Percentiles rank a stretch among this genome's conserved stretches.
These are phyloP conservation scores for Phyllosticta ampelicida DNA, from an alignment of 2,329 filamentous ascomycete species.

Conservation along the genomic window DNA sequence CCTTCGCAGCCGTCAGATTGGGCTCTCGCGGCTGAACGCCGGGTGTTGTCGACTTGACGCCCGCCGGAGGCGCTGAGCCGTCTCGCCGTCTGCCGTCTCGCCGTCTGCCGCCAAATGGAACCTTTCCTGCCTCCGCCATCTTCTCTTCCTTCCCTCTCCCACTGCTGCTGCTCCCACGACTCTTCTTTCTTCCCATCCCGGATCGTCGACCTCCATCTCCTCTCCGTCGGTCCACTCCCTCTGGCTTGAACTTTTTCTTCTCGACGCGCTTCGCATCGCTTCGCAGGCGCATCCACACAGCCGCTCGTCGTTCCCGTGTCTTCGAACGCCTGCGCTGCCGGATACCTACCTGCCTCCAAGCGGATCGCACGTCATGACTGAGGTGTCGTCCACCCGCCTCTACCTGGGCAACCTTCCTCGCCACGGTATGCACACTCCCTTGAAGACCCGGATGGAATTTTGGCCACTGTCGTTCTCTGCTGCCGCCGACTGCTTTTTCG, in stretches of 20 bases:
- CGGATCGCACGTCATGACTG: constrained; percentile 50
- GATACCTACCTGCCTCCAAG: constrained; percentile 3
- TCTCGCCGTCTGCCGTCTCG: no score
- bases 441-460: constrained; percentile 1
- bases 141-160: not conserved
- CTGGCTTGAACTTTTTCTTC: not conserved
- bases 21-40: no score
- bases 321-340: constrained; percentile 3
- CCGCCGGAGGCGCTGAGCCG: no score
- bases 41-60: no score
- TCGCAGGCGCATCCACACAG: not conserved
- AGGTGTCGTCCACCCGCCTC: constrained; percentile 88
- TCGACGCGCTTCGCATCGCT: not conserved
- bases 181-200: constrained; percentile 6
- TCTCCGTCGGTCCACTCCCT: not conserved
- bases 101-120: no score
- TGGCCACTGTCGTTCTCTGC: constrained; percentile 5
- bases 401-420: constrained; percentile 97
- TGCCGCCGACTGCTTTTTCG: not conserved
- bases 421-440: constrained; percentile 57
- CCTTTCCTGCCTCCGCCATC: not conserved
- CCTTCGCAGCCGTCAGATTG: no score
- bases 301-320: not conserved
- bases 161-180: not conserved
- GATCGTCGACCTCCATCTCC: constrained; percentile 7